Conservation (phyloP, 2,329 filamentous ascomycete species). For the Aspergillus ustus region DNA sequence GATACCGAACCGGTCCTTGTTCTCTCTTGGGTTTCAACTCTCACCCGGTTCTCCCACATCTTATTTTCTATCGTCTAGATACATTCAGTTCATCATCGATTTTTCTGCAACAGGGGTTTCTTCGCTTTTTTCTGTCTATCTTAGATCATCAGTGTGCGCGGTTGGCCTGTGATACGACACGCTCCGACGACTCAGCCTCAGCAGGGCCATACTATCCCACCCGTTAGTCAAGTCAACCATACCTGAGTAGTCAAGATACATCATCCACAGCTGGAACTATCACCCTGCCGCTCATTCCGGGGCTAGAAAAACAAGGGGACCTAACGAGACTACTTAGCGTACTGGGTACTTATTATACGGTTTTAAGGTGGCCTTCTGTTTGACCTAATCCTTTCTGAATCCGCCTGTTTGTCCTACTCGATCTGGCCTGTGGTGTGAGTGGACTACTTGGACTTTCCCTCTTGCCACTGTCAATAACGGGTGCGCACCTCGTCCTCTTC, state of each 20-base stretch:
- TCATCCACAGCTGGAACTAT: constrained; percentile 3
- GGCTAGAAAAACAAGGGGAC: neutral
- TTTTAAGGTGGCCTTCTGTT: constrained; percentile 7
- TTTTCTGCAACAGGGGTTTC: neutral
- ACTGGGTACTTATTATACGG: constrained; percentile 4
- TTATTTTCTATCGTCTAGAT: neutral
- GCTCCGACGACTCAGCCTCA: constrained; percentile 16
- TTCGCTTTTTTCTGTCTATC: neutral
- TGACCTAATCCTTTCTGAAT: constrained; percentile 1
- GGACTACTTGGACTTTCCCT: constrained; percentile 11
- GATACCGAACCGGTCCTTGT: neutral
- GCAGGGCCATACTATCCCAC: constrained; percentile 10
- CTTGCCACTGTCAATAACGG: constrained; percentile 12
- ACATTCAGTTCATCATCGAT: neutral
- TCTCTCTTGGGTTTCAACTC: neutral
- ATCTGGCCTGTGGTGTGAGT: constrained; percentile 11
- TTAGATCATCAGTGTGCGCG: constrained; percentile 6
- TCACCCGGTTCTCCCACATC: neutral
- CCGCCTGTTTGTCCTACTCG: constrained; percentile 15
- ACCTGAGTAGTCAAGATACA: constrained; percentile 13
- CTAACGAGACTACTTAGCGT: neutral
- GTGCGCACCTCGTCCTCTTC: neutral
- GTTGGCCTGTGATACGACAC: constrained; percentile 15
- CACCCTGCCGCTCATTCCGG: constrained; percentile 13
- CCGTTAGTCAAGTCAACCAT: constrained; percentile 6